phyloP scores from a whole-genome alignment of 179 eudicot genomes.

The Gypsophila paniculata region DNA sequence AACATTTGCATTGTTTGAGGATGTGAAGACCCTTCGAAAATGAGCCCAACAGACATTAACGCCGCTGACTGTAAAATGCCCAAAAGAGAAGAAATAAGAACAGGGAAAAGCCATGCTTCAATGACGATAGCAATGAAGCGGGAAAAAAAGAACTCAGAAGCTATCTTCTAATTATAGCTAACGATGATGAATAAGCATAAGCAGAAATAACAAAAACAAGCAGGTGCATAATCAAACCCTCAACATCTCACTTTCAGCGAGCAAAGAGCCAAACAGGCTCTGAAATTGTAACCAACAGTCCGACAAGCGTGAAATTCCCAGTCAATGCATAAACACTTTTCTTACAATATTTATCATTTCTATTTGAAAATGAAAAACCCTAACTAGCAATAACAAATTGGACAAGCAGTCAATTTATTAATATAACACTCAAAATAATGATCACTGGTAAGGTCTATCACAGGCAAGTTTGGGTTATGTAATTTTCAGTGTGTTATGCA shows the following conservation, averaged over 20 bases:
- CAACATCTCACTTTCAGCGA: constrained; percentile 8
- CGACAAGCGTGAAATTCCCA: not conserved
- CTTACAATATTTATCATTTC: not conserved
- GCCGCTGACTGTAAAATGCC: constrained; percentile 74
- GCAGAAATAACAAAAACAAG: not conserved
- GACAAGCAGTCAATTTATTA: not conserved
- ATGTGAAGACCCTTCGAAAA: constrained; percentile 90
- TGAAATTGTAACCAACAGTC: not conserved
- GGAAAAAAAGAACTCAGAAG: not conserved
- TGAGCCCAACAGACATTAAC: constrained; percentile 85
- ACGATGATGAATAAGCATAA: not conserved
- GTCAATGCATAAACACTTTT: not conserved
- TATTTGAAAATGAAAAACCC: not conserved
- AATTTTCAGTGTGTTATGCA: too few species aligned
- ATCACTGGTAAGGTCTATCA: too few species aligned
- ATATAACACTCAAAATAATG: too few species aligned
- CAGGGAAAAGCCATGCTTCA: not conserved
- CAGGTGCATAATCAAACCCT: not conserved
- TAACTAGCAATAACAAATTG: not conserved
- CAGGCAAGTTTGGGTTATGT: too few species aligned
- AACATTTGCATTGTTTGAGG: constrained; percentile 90
- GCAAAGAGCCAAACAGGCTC: not conserved
- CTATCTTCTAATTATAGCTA: not conserved
- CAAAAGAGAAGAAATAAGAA: constrained; percentile 18
- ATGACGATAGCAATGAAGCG: not conserved